Evolutionary conservation across 768 basidiomycete genomes (phyloP).

Genomic region (Lactarius sanguifluus): DNA sequence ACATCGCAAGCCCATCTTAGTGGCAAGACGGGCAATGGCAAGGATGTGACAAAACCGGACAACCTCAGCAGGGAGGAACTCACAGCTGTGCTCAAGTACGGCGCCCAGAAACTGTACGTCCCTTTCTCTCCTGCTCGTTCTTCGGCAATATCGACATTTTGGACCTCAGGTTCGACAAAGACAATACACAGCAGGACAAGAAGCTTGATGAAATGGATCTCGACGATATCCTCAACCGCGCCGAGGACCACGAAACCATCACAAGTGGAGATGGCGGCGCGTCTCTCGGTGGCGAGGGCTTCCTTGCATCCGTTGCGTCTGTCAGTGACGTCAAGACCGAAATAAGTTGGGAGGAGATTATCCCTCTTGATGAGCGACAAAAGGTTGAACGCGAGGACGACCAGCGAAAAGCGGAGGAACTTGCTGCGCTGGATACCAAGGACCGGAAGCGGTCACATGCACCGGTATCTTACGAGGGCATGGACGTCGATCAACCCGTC

Average conservation of each 20-base stretch:
- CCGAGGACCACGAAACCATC: slow-evolving; percentile 96
- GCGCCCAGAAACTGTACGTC: slow-evolving; percentile 92
- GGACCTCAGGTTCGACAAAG: slow-evolving; percentile 85
- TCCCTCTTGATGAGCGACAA: slow-evolving; percentile 88
- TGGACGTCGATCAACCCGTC: slow-evolving; percentile 80
- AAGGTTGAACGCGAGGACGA: slow-evolving; percentile 82
- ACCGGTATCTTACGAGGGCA: slow-evolving; percentile 87
- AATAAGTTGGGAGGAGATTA: slow-evolving; percentile 99
- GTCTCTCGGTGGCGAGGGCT: slow-evolving; percentile 96
- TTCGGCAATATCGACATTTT: slow-evolving; percentile 27
- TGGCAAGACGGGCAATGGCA: slow-evolving; percentile 60
- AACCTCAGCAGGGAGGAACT: slow-evolving; percentile 95
- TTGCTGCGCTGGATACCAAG: slow-evolving; percentile 59
- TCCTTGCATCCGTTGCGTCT: slow-evolving; percentile 91
- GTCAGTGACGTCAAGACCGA: slow-evolving; percentile 99
- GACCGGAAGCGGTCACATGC: slow-evolving; percentile 84
- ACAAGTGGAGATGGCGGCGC: slow-evolving; percentile 80
- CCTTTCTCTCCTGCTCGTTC: slow-evolving; percentile 16
- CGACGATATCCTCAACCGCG: slow-evolving; percentile 94
- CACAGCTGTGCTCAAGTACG: slow-evolving; percentile 96
- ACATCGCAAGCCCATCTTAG: slow-evolving; percentile 96
- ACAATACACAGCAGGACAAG: slow-evolving; percentile 87
- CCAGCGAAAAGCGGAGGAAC: slow-evolving; percentile 68
- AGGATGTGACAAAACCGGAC: slow-evolving; percentile 72
- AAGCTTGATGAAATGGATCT: slow-evolving; percentile 99